Evolutionary conservation across 495 filamentous ascomycete genomes (phyloP), one percentile per base, ranked within the genome.

Genomic region (Melanomma pulvis-pyrius): DNA sequence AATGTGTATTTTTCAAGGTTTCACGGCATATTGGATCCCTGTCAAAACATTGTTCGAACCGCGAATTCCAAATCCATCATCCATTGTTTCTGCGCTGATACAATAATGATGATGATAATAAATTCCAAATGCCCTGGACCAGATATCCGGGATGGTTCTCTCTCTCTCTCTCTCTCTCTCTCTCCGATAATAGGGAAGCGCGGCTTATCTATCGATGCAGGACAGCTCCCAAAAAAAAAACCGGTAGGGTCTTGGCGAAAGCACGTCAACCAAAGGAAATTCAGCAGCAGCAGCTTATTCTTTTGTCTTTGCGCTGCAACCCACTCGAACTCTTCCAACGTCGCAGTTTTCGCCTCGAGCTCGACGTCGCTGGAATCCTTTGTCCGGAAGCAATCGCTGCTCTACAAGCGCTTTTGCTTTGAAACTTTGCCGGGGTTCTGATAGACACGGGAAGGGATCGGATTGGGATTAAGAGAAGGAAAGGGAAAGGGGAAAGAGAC

Each of bases 241-340:
- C n/a, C 30, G 30, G 22, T 39, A 30, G 29, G 30, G 53, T 57
- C 53, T 57, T 57, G 53, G 53, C 53, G 19, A 50, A 57, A 57
- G 53, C 53, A 57, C 53, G 53, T 39, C 53, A 57, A 13, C 53
- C 34, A 41, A 41, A 36, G 53, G n/a, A 57, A 57, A 57, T 22
- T 57, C 21, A 3, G 12, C 15, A 28, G n/a, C n/a, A n/a, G n/a
- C n/a, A 30, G 22, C n/a, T n/a, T 9, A 3, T 41, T 13, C 30
- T 36, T 9, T 26, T 41, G 22, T 25, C 52, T 30, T 19, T 30
- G 6, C 51, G 8, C 29, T 28, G 26, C 25, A 24, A 25, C 2
- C 48, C 21, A 17, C 34, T 41, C 34, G 17, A 41, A 41, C n/a
- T n/a, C n/a, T n/a, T n/a, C n/a, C n/a, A n/a, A n/a, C n/a, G n/a